Evolutionary conservation across 345 rosid species (phyloP).

Genomic region (Syzygium aqueum): DNA sequence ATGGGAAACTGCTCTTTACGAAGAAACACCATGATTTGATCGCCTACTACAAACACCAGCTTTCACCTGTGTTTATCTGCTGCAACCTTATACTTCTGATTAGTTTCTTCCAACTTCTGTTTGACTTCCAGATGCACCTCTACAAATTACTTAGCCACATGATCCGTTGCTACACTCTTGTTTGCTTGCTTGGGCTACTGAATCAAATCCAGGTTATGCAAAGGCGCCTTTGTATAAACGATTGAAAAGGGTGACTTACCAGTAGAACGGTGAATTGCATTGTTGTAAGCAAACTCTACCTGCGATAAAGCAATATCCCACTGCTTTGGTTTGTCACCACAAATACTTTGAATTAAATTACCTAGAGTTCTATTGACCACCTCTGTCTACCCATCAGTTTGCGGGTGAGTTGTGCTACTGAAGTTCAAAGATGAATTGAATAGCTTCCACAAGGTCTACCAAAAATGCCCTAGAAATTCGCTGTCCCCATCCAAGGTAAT

Average conservation of each 20-base stretch:
- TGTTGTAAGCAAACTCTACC: not conserved
- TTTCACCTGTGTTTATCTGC: not conserved
- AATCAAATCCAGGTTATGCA: too few relatives aligned
- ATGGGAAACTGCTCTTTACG: not conserved
- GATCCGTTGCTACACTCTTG: not conserved
- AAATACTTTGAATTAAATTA: too few relatives aligned
- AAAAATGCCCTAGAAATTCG: too few relatives aligned
- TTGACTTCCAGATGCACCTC: not conserved
- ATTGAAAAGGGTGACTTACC: not conserved
- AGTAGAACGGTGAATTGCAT: not conserved
- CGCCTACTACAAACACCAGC: not conserved
- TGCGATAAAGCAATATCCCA: too few relatives aligned
- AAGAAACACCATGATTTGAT: not conserved
- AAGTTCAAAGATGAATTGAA: too few relatives aligned
- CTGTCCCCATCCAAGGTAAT: too few relatives aligned
- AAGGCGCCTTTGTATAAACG: not conserved
- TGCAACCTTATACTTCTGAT: not conserved
- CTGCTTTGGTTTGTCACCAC: too few relatives aligned
- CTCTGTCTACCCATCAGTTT: too few relatives aligned
- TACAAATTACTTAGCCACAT: not conserved
- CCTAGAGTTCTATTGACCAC: too few relatives aligned
- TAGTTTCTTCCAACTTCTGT: not conserved
- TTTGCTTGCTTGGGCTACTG: not conserved
- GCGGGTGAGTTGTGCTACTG: too few relatives aligned
- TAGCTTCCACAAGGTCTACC: too few relatives aligned